Conservation (phyloP, 371 early-diverging fungal species). For the Circinella minor region DNA sequence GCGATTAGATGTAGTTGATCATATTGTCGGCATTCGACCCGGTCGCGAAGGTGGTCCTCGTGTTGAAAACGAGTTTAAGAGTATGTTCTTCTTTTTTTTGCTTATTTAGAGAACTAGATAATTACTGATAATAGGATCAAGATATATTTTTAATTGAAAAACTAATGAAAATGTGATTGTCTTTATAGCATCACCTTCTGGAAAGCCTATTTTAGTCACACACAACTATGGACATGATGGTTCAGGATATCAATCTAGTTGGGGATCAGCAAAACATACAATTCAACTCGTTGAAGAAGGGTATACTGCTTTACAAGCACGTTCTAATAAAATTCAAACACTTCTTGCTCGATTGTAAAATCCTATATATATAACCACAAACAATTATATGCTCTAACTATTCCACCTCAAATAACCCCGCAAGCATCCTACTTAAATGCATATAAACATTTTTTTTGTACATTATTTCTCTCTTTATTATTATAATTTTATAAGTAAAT, state of each 20-base stretch:
- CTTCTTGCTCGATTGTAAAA: slow-evolving; percentile 17
- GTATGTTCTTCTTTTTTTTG: slow-evolving; percentile 24
- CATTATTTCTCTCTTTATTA: neutral
- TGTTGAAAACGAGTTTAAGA: slow-evolving; percentile 61
- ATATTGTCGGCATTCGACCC: slow-evolving; percentile 68
- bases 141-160: neutral
- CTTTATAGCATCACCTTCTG: slow-evolving; percentile 35
- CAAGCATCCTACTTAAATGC: too few species aligned
- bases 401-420: too few species aligned
- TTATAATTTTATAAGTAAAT: neutral
- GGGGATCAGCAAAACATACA: slow-evolving; percentile 68
- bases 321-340: slow-evolving; percentile 15
- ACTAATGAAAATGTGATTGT: neutral
- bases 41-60: slow-evolving; percentile 67
- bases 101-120: too few species aligned
- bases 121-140: too few species aligned
- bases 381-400: neutral
- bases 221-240: slow-evolving; percentile 81
- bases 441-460: neutral
- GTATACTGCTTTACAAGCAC: slow-evolving; percentile 16
- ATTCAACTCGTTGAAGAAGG: slow-evolving; percentile 51
- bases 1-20: slow-evolving; percentile 54
- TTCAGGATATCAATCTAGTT: slow-evolving; percentile 71
- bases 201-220: slow-evolving; percentile 54
- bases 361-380: neutral